Base-by-base conservation (phyloP, 768 basidiomycete species). In the Boletus huronensis region DNA sequence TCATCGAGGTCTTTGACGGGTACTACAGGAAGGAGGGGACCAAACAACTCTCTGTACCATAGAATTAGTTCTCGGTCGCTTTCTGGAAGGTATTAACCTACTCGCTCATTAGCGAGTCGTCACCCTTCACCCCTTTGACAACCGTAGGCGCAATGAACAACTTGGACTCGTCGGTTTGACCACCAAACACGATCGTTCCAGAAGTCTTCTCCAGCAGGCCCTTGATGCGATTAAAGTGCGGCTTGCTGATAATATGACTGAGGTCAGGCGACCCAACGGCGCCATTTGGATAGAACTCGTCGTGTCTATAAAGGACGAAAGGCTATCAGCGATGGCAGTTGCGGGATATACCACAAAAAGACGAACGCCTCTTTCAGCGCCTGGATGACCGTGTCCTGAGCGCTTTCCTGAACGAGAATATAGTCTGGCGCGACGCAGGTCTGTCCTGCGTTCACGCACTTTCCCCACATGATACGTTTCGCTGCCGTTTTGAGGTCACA, bases 381-480 rank as follows among this genome's bases (percentile, higher is more conserved):
- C 16, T 66, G 67, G 19, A 77, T 53, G 23, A 79, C 55, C 29
- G 55, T 61, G 26, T 77, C 77, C 52, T 79, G 70, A n/a, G 70
- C 66, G 7, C 65, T 65, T 34, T 70, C 67, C 6, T 73, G 75
- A 9, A 83, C 72, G n/a, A 82, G 72, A 21, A 78, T 60, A 56
- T 82, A 82, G 58, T 82, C 81, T 1, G 81, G 81, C 5, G 87
- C 82, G 4, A 85, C 75, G 53, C 91, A 93, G 1, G 83, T 83
- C 74, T 92, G 81, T 3, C 92, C 92, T 0, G 81, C 82, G 60
- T 94, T 94, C n/a, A 74, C 69, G 44, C 74, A 71, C 61, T 90
- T 90, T n/a, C 90, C 90, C 88, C 89, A 93, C 34, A 92, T 67
- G 41, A 94, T 76, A n/a, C 91, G 79, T 40, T 78, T 79, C 3